Conservation (phyloP, 1,284 basidiomycete species). For the Ceratobasidium sp. region DNA sequence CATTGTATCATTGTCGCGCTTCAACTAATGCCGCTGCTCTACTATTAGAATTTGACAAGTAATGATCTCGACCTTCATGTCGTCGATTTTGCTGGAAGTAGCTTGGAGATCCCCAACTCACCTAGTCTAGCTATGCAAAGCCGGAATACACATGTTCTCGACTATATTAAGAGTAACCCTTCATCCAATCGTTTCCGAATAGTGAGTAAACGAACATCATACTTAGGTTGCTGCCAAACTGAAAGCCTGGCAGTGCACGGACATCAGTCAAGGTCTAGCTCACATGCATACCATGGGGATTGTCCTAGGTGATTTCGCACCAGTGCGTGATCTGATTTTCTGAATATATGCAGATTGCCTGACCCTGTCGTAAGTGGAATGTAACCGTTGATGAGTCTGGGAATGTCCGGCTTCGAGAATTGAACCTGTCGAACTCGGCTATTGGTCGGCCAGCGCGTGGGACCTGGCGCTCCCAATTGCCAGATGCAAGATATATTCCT, state of each 20-base stretch:
- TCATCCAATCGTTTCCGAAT: slow-evolving; percentile 4
- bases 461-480: slow-evolving; percentile 14
- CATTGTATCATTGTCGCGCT: background rate
- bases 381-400: slow-evolving; percentile 7
- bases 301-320: slow-evolving; percentile 17
- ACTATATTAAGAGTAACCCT: slow-evolving; percentile 1
- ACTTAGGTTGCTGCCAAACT: background rate
- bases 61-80: background rate
- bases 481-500: slow-evolving; percentile 19
- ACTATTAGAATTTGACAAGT: background rate
- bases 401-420: background rate
- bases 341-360: no score
- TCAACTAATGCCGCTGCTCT: background rate
- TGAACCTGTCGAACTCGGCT: background rate
- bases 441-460: slow-evolving; percentile 4
- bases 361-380: background rate
- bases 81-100: background rate
- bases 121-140: background rate
- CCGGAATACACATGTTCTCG: slow-evolving; percentile 6
- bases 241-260: background rate
- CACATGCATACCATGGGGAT: slow-evolving; percentile 1
- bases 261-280: slow-evolving; percentile 1
- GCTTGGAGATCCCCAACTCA: background rate
- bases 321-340: background rate
- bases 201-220: background rate